These are phyloP conservation scores for Parietichytrium sp. DNA, from an alignment of 108 stramenopile genomes.

Conservation along the genomic window DNA sequence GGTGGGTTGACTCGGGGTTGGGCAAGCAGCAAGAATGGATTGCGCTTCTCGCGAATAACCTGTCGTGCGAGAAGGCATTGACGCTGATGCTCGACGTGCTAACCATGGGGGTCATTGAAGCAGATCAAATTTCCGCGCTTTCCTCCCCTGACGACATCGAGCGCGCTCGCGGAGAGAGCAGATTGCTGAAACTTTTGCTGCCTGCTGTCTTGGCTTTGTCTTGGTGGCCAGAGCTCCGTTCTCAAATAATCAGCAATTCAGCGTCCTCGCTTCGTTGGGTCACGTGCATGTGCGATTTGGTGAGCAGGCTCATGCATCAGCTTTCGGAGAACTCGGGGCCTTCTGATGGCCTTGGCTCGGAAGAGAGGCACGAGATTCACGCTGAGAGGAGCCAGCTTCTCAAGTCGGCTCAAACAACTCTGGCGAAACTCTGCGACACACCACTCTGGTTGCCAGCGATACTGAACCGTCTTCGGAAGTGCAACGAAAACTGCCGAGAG, in stretches of 20 bases:
- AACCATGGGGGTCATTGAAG: background rate
- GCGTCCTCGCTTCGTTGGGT: too few species aligned
- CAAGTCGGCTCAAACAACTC: background rate
- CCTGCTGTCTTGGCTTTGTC: background rate
- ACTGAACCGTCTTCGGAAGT: background rate
- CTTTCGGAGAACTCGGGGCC: background rate
- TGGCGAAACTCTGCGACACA: background rate
- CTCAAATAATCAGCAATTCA: too few species aligned
- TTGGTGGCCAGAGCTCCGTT: conserved; percentile 27
- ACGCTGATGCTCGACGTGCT: background rate
- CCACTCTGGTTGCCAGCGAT: conserved; percentile 6
- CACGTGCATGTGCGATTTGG: background rate
- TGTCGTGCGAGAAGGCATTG: background rate
- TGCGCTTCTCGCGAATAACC: background rate
- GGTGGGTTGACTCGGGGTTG: conserved; percentile 20
- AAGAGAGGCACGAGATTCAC: background rate
- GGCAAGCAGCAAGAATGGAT: conserved; percentile 25
- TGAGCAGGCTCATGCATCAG: background rate
- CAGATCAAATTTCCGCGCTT: background rate
- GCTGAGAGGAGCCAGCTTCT: background rate
- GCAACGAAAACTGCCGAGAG: background rate
- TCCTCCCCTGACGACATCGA: background rate
- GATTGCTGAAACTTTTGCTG: conserved; percentile 16
- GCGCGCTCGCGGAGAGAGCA: background rate
- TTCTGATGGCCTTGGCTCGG: background rate